These are phyloP conservation scores for Solanum acaule DNA, from an alignment of 257 asterid species.

Conservation along the genomic window DNA sequence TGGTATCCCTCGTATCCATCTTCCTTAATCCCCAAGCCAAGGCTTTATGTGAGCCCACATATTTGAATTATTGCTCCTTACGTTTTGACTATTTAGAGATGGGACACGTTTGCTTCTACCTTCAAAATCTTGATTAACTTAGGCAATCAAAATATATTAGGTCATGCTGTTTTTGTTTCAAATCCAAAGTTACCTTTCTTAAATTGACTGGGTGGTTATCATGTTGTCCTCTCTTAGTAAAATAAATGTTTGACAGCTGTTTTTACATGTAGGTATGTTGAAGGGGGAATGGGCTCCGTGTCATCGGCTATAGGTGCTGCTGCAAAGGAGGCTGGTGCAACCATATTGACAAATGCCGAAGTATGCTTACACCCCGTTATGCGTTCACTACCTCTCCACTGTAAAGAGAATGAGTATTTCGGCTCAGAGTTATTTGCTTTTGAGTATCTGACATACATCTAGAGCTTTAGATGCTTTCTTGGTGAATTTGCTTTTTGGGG, in stretches of 20 bases:
- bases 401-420: neutral
- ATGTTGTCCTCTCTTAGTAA: neutral
- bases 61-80: neutral
- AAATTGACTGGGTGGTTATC: neutral
- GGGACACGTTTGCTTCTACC: neutral
- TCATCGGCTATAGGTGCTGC: slow-evolving; percentile 72
- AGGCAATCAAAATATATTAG: neutral
- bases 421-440: neutral
- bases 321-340: slow-evolving; percentile 88
- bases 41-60: neutral
- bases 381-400: neutral
- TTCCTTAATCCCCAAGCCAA: neutral
- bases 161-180: neutral
- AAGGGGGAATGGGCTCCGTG: slow-evolving; percentile 99
- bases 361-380: slow-evolving; percentile 35
- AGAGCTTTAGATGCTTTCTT: neutral
- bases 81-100: neutral
- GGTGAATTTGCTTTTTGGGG: neutral
- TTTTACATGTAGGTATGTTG: slow-evolving; percentile 57
- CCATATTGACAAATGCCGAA: slow-evolving; percentile 63
- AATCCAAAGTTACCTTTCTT: neutral
- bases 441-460: neutral
- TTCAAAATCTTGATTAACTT: neutral
- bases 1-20: neutral
- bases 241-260: slow-evolving; percentile 5